Percentiles rank a stretch among this genome's conserved stretches.
phyloP scores from a whole-genome alignment of 75 land plant species.

The Chamaecyparis obtusa region DNA sequence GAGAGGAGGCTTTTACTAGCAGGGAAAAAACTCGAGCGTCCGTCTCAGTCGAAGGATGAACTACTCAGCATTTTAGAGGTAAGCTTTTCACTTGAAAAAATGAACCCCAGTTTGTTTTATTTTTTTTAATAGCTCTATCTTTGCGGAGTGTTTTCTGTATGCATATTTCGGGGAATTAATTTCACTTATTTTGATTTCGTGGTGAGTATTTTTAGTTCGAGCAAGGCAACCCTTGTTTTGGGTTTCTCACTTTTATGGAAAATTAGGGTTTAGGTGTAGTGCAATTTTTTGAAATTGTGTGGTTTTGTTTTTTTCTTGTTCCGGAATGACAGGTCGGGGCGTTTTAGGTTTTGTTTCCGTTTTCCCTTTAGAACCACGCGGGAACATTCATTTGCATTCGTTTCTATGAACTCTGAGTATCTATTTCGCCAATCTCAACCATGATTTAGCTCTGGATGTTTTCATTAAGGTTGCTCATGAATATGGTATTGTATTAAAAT shows the following conservation, averaged over 20 bases:
- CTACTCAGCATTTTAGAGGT: constrained; percentile 38
- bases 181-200: background rate
- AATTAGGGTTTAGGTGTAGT: background rate
- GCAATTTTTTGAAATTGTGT: background rate
- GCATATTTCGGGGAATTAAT: background rate
- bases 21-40: constrained; percentile 34
- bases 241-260: background rate
- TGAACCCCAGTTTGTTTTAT: background rate
- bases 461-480: background rate
- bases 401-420: background rate
- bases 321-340: background rate
- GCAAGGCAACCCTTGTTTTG: background rate
- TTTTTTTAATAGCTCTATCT: background rate
- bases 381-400: background rate
- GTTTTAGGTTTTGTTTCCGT: background rate
- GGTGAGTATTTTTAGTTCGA: background rate
- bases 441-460: background rate
- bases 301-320: background rate
- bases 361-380: background rate
- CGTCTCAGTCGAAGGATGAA: constrained; percentile 33
- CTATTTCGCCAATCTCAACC: background rate
- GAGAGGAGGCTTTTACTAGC: constrained; percentile 30
- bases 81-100: background rate
- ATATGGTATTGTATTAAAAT: background rate
- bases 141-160: background rate